Conservation (phyloP, 2,329 filamentous ascomycete genomes). For the Cladosporium oxysporum region DNA sequence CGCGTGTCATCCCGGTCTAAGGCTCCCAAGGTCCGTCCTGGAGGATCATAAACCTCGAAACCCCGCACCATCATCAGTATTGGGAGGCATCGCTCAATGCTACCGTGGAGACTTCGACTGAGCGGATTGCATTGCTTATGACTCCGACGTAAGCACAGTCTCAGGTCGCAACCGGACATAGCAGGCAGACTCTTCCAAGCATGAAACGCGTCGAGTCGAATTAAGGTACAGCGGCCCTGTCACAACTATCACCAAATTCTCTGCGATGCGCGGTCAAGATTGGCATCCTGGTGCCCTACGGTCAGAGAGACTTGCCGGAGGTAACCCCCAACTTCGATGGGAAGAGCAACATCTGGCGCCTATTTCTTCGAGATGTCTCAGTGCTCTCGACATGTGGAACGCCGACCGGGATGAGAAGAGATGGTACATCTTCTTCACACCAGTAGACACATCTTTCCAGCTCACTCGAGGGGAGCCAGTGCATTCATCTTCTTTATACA, state of each 20-base stretch:
- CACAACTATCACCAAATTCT: background rate
- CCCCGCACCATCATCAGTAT: background rate
- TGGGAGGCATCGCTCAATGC: background rate
- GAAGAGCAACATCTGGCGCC: too few species aligned
- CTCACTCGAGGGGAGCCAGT: background rate
- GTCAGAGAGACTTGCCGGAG: too few species aligned
- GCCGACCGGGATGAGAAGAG: background rate
- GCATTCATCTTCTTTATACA: too few species aligned
- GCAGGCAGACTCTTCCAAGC: background rate
- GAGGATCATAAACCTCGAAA: background rate
- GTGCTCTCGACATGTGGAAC: too few species aligned
- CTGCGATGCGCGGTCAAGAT: background rate
- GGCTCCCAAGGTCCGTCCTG: background rate
- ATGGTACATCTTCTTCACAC: too few species aligned
- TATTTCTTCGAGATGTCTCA: too few species aligned
- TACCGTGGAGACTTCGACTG: background rate
- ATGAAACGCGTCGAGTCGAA: background rate
- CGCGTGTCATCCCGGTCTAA: background rate
- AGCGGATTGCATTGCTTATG: background rate
- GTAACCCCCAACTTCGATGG: too few species aligned
- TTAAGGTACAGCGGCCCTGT: background rate
- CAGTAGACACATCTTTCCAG: slow-evolving; percentile 24
- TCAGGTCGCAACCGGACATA: background rate
- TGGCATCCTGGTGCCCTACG: too few species aligned
- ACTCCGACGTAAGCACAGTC: background rate